Evolutionary conservation across 257 asterid species (phyloP).

Genomic region (Nicotiana benthamiana): DNA sequence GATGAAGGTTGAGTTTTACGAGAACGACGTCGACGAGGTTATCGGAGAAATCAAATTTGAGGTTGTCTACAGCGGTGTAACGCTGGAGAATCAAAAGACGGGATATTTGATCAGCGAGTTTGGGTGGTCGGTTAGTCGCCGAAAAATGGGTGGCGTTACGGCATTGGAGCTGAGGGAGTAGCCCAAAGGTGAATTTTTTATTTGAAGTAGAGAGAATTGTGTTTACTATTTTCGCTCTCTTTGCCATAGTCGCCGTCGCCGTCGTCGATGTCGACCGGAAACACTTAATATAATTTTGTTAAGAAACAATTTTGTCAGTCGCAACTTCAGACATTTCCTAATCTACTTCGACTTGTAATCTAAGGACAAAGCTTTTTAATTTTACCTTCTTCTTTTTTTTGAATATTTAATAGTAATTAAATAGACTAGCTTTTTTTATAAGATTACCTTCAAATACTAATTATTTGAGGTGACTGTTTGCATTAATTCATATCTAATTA

Average conservation of each 20-base stretch:
- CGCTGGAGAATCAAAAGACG: constrained; percentile 71
- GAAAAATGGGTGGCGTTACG: constrained; percentile 9
- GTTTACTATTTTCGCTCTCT: background rate
- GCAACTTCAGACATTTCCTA: background rate
- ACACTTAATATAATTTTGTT: no score
- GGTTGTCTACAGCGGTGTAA: constrained; percentile 38
- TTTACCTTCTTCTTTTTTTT: background rate
- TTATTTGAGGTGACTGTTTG: no score
- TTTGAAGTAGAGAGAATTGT: background rate
- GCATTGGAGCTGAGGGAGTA: background rate
- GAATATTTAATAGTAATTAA: background rate
- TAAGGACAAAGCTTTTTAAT: background rate
- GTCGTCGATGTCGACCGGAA: no score
- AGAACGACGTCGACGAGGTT: constrained; percentile 58
- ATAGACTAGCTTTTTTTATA: background rate
- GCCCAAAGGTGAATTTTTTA: constrained; percentile 1
- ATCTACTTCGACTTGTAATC: background rate
- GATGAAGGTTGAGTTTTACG: constrained; percentile 46
- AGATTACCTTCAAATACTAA: no score
- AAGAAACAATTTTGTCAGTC: background rate
- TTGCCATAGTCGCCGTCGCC: background rate
- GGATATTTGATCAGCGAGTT: constrained; percentile 39
- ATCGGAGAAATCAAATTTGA: constrained; percentile 57
- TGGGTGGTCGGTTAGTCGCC: background rate
- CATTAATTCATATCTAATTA: no score